Percentiles rank a stretch among this genome's conserved stretches.
These are phyloP conservation scores for Lentinula edodes DNA, from an alignment of 768 basidiomycete species.

Conservation along the genomic window DNA sequence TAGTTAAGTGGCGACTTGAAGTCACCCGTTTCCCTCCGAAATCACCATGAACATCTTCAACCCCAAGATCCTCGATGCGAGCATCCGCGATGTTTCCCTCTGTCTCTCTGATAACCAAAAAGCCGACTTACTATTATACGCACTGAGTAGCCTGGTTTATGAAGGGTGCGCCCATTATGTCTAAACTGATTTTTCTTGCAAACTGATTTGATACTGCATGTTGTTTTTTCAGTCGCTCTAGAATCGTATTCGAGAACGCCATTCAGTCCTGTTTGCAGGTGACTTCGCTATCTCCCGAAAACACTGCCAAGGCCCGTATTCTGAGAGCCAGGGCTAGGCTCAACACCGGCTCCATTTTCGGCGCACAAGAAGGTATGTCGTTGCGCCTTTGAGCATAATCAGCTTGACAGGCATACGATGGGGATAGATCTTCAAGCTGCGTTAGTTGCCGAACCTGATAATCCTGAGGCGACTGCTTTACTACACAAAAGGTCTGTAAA, in stretches of 20 bases:
- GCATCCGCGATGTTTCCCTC: conserved; percentile 61
- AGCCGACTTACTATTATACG: conserved; percentile 66
- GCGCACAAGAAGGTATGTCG: conserved; percentile 58
- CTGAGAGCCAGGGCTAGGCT: conserved; percentile 63
- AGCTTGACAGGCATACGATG: conserved; percentile 4
- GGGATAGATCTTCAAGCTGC: conserved; percentile 60
- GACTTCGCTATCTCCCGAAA: conserved; percentile 43
- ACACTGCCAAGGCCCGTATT: conserved; percentile 54
- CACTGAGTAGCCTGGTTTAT: conserved; percentile 74
- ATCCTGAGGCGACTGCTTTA: conserved; percentile 61
- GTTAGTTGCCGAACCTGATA: conserved; percentile 57
- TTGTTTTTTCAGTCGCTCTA: conserved; percentile 37
- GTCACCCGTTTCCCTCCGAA: not conserved
- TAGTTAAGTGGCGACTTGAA: not conserved
- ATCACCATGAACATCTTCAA: conserved; percentile 58
- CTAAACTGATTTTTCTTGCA: not conserved
- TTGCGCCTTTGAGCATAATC: conserved; percentile 2
- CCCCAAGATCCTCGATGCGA: conserved; percentile 71
- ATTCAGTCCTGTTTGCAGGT: conserved; percentile 66
- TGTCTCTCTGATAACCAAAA: conserved; percentile 61
- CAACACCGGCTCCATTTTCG: conserved; percentile 51
- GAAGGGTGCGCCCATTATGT: conserved; percentile 46
- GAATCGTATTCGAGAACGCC: conserved; percentile 66
- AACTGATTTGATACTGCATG: not conserved
- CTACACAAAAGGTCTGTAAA: conserved; percentile 50